phyloP scores from a whole-genome alignment of 208 protist species.

The Acanthamoeba comandoni region DNA sequence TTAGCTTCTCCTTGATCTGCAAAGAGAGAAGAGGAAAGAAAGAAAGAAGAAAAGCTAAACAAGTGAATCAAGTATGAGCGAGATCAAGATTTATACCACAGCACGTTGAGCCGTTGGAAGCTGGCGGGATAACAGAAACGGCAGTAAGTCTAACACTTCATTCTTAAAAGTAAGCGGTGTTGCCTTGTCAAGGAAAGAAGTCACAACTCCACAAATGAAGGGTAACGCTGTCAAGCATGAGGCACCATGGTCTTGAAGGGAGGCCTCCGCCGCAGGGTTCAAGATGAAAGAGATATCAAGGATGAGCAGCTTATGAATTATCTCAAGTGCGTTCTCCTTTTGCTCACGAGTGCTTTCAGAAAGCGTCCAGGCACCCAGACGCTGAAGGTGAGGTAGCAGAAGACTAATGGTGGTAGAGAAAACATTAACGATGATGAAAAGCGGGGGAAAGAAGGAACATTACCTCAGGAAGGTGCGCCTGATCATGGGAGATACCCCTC shows the following conservation, averaged over 20 bases:
- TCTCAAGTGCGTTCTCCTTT: slow-evolving; percentile 70
- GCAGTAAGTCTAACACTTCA: slow-evolving; percentile 67
- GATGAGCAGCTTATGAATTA: slow-evolving; percentile 56
- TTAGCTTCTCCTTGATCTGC: slow-evolving; percentile 80
- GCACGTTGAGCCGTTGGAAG: slow-evolving; percentile 20
- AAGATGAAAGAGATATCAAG: slow-evolving; percentile 49
- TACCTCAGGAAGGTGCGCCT: slow-evolving; percentile 40
- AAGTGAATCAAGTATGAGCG: too few relatives aligned
- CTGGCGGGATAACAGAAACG: slow-evolving; percentile 45
- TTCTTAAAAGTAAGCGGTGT: slow-evolving; percentile 43
- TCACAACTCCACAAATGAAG: slow-evolving; percentile 48
- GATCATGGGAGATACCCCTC: not conserved
- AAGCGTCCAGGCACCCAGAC: slow-evolving; percentile 56
- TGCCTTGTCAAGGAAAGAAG: slow-evolving; percentile 55
- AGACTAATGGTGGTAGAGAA: not conserved
- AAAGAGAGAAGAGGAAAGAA: not conserved
- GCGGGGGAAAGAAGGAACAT: not conserved
- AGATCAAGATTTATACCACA: slow-evolving; percentile 2
- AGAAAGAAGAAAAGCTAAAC: not conserved
- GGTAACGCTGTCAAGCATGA: slow-evolving; percentile 1
- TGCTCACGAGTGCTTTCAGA: slow-evolving; percentile 36
- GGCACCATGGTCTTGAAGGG: too few relatives aligned
- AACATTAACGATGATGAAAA: not conserved
- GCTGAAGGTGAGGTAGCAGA: slow-evolving; percentile 58
- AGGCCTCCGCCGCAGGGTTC: too few relatives aligned